Base-by-base conservation (phyloP, 495 filamentous ascomycete species). In the Talaromyces liani region DNA sequence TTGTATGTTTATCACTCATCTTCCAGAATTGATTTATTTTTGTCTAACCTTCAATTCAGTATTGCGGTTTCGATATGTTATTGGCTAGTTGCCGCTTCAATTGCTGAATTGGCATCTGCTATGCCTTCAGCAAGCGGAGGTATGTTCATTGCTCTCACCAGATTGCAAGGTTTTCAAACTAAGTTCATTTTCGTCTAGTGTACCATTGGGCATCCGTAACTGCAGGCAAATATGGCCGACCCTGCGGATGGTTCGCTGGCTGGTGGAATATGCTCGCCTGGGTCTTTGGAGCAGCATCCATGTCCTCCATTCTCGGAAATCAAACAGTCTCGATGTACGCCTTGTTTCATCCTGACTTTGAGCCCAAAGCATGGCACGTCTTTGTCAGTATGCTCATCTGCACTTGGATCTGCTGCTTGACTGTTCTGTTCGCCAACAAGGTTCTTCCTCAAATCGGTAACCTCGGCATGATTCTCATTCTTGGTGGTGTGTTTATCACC, bases 201-300 rank as follows among this genome's bases (percentile, higher is more conserved):
- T 93, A 93, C 66, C 91, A 94, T 71, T 94, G 90, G 90, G 89
- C 90, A 4, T 86, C 87, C 0, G 81, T 93, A 16, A 90, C 90
- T 0, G 85, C 84, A 5, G 89, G 89, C 2, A 83, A 77, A 54
- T 88, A 86, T 71, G 91, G 91, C 33, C 83, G 89, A 14, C 70
- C 83, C 2, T 76, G 85, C 53, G 90, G 91, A 27, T 95, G 86
- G 73, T 93, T 91, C 66, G 87, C 90, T 0, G 91, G 91, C 7
- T 91, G 83, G 74, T 85, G 88, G 77, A 95, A 95, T 69, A 88
- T 86, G 68, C 83, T 91, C 61, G 91, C 87, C n/a, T 92, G 90
- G 90, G 69, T 82, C 29, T 67, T 83, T 12, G 80, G 73, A 70
- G 89, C 75, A 68, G 86, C 90, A 12, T 87, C 89, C 1, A 86